Base-by-base conservation (phyloP, 2,329 filamentous ascomycete genomes). In the Didymella pinodella region DNA sequence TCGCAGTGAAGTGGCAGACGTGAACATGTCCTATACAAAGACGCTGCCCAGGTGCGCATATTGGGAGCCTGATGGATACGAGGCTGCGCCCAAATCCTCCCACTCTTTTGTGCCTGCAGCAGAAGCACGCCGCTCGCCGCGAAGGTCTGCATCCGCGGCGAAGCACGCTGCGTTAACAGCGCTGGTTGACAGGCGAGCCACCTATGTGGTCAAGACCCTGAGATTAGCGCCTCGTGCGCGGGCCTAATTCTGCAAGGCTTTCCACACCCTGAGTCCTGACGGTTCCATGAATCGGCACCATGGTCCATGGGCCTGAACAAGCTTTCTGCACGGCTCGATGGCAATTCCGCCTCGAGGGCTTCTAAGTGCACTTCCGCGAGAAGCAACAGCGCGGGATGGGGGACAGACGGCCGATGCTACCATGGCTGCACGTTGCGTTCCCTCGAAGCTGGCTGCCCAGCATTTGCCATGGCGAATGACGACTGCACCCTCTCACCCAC, bases 81-180 rank as follows among this genome's bases (percentile, higher is more conserved):
- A 43, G 12, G 49, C 41, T 51, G 51, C 56, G 56, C 56, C 49
- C 16, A 18, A 36, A 29, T 45, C 40, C 44, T 48, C 22, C 34
- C 11, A 34, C 49, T 49, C 55, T 32, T 54, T 50, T 54, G 56
- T 59, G 45, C 50, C 56, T 59, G 56, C 56, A 59, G 38, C 28
- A 44, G 41, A 44, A 28, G 41, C 41, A 25, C 41, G 41, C 25
- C 45, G 44, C 36, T 44, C 34, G 36, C 18, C 25, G 50, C 31
- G 5, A 34, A 52, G 45, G 29, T 44, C 26, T 43, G 48, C 34
- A 0, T 49, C 34, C 34, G 36, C 34, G 32, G 32, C 26, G 20
- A 36, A 36, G 36, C 47, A 48, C 22, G 31, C 48, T 40, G 31
- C 38, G 34, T 29, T 38, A 31, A 53, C 49, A 28, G 49, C 29